Evolutionary conservation across 192 early-diverging fungal genomes (phyloP).

Genomic region (Phycomyces nitens): DNA sequence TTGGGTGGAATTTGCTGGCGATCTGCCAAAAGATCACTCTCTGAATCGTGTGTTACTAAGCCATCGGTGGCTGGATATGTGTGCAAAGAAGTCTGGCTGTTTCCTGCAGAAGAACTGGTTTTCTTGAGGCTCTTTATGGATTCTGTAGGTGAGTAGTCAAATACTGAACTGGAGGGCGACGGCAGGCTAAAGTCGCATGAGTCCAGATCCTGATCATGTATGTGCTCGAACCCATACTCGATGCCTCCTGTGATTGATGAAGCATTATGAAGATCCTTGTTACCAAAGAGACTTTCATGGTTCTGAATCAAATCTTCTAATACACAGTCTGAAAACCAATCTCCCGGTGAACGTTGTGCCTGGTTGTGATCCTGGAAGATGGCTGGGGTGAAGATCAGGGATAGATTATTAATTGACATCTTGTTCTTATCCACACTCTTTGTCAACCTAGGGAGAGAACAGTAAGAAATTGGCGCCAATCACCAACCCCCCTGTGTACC

Average conservation of each 20-base stretch:
- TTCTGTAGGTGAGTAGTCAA: conserved; percentile 1
- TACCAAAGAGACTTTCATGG: conserved; percentile 24
- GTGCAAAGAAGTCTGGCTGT: background rate
- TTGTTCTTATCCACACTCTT: conserved; percentile 54
- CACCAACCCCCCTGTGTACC: conserved; percentile 24
- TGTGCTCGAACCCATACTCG: conserved; percentile 13
- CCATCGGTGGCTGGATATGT: background rate
- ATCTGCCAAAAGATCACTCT: too few relatives aligned
- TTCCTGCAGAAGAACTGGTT: background rate
- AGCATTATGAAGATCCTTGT: conserved; percentile 26
- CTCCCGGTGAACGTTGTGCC: conserved; percentile 32
- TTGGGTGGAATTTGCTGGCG: too few relatives aligned
- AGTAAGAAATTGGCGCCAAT: background rate
- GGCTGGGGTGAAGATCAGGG: conserved; percentile 60
- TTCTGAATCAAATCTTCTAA: conserved; percentile 37
- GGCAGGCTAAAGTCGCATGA: background rate
- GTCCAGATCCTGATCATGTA: background rate
- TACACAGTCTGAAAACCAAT: conserved; percentile 34
- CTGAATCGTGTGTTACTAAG: too few relatives aligned
- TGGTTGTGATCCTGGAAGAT: conserved; percentile 59
- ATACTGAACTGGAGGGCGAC: background rate
- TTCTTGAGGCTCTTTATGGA: background rate
- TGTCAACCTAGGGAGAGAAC: conserved; percentile 36
- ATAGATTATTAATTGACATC: conserved; percentile 59
- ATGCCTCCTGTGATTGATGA: conserved; percentile 27